Base-by-base conservation (phyloP, 306 rosid genomes). In the Prinsepia uniflora region DNA sequence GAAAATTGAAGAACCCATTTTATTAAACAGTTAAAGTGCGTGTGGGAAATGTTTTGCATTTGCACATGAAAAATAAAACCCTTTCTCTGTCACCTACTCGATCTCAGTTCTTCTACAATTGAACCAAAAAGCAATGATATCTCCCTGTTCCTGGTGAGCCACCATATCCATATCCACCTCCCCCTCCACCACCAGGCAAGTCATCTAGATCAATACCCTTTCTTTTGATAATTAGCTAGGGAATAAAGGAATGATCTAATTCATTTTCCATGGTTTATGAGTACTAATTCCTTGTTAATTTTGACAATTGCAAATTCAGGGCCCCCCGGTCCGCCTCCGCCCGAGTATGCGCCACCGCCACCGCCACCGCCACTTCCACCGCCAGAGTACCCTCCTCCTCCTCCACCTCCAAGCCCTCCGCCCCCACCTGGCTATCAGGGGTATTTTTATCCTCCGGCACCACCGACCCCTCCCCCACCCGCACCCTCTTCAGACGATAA, bases 101-200 rank as follows among this genome's bases (percentile, higher is more conserved):
- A 24, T 24, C 30, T 24, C 30, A 24, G 30, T 24, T 24, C 30
- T 24, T 24, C 1, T 24, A 24, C 30, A 24, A 1, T 24, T 49
- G 54, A 3, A 49, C 17, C 3, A 15, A 55, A 56, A n/a, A 20
- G 64, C 50, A 70, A 70, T 43, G 74, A 56, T 70, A 70, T 65
- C 30, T 5, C 6, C 65, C 74, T 7, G 45, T 70, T 43, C 74
- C 74, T 6, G 55, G 74, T 22, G 74, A 44, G 5, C 65, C 74
- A 42, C 65, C 74, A 13, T 62, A 48, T 0, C 63, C 72, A 39
- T 22, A 8, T 3, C 12, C 14, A 17, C 20, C 39, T 22, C 62
- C 0, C 8, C n/a, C n/a, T n/a, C n/a, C n/a, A n/a, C 70, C 71
- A 9, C 72, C 60, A 5, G 72, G 72, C 4, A 67, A 49, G 47